phyloP scores from a whole-genome alignment of 495 filamentous ascomycete species.

The Aspergillus nidulans region DNA sequence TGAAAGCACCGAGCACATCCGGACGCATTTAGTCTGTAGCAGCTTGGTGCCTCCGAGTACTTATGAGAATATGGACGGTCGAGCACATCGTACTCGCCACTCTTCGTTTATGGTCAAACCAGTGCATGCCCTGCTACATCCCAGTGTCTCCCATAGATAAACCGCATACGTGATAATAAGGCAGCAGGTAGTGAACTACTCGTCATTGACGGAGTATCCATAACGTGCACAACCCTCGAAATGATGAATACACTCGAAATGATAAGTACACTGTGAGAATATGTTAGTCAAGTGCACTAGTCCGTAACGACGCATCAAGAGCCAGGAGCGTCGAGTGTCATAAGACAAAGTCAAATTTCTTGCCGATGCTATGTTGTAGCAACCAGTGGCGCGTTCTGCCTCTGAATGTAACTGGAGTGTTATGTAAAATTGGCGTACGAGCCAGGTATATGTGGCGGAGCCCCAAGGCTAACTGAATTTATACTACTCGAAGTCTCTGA shows the following conservation, averaged over 20 bases:
- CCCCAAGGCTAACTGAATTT: not conserved
- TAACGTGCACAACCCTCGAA: not conserved
- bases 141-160: not conserved
- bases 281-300: not conserved
- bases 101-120: too few relatives aligned
- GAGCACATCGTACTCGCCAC: not conserved
- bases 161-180: not conserved
- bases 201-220: not conserved
- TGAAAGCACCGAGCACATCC: not conserved
- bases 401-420: not conserved
- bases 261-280: not conserved
- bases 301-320: not conserved
- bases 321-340: not conserved
- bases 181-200: not conserved
- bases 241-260: not conserved
- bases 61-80: not conserved
- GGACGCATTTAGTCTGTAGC: not conserved
- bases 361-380: not conserved
- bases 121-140: not conserved
- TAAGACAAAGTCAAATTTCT: not conserved
- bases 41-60: not conserved
- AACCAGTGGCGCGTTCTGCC: not conserved
- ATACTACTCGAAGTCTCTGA: not conserved
- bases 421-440: not conserved
- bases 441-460: not conserved